Conservation (phyloP, 441 rosid species). For the Jatropha podagrica region DNA sequence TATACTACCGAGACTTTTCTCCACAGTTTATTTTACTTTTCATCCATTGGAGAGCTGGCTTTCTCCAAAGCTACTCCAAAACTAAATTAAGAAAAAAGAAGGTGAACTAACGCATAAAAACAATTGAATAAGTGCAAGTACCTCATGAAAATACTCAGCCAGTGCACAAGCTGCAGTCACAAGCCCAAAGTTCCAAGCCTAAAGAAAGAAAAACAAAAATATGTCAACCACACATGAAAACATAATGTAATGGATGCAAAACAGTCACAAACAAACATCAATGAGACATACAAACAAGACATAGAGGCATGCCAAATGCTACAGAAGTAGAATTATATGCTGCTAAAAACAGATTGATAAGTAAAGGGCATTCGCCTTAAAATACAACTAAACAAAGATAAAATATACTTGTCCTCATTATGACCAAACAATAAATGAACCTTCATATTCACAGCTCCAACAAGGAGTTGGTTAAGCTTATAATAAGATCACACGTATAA, state of each 20-base stretch:
- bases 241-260: background rate
- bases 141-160: constrained; percentile 1
- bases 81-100: background rate
- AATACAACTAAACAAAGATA: background rate
- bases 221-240: background rate
- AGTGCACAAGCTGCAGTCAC: background rate
- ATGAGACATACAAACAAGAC: background rate
- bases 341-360: background rate
- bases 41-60: background rate
- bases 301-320: background rate
- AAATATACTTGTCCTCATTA: background rate
- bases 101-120: background rate
- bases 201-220: background rate
- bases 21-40: background rate
- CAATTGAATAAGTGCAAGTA: background rate
- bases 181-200: constrained; percentile 15
- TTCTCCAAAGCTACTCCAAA: background rate
- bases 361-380: background rate
- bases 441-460: background rate
- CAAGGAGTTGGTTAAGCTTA: background rate
- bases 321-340: background rate
- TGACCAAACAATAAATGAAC: background rate
- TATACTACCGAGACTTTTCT: too few relatives aligned
- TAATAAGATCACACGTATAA: background rate
- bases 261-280: background rate